Evolutionary conservation across 106 monocot species (phyloP).

Genomic region (Ottelia alismoides): DNA sequence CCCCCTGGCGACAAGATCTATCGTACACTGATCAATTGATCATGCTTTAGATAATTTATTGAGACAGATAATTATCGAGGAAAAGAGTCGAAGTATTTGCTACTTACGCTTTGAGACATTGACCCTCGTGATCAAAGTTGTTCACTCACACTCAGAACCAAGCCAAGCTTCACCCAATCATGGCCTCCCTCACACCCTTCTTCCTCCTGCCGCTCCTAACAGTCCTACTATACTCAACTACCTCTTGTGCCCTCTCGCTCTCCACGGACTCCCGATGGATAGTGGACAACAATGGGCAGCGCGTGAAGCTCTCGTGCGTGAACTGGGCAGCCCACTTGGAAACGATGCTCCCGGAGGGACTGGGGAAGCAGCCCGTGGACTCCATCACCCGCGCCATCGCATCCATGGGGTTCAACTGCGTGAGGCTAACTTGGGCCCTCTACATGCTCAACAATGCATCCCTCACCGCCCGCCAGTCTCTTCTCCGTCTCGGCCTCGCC

Average conservation of each 20-base stretch:
- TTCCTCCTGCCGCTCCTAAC: too few species aligned
- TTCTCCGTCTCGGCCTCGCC: conserved; percentile 18
- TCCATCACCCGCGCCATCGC: conserved; percentile 20
- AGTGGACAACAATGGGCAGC: conserved; percentile 31
- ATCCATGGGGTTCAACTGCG: conserved; percentile 75
- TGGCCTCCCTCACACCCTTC: too few species aligned
- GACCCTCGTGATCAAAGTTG: too few species aligned
- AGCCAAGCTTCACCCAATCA: too few species aligned
- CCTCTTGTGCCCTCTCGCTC: conserved; percentile 9
- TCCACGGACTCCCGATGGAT: conserved; percentile 53
- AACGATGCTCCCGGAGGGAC: conserved; percentile 48
- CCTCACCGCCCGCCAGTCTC: conserved; percentile 41
- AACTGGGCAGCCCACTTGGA: conserved; percentile 70
- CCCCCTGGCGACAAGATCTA: too few species aligned
- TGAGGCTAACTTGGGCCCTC: conserved; percentile 52
- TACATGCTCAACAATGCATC: conserved; percentile 28
- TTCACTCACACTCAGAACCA: too few species aligned
- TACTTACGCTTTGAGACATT: too few species aligned
- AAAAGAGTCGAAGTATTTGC: too few species aligned
- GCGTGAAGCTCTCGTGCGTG: conserved; percentile 66
- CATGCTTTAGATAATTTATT: too few species aligned
- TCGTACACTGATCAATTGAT: too few species aligned
- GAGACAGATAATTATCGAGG: too few species aligned
- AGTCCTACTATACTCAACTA: too few species aligned
- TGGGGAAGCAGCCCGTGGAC: conserved; percentile 40